These are phyloP conservation scores for Talaromyces ruber DNA, from an alignment of 495 filamentous ascomycete species.

Conservation along the genomic window DNA sequence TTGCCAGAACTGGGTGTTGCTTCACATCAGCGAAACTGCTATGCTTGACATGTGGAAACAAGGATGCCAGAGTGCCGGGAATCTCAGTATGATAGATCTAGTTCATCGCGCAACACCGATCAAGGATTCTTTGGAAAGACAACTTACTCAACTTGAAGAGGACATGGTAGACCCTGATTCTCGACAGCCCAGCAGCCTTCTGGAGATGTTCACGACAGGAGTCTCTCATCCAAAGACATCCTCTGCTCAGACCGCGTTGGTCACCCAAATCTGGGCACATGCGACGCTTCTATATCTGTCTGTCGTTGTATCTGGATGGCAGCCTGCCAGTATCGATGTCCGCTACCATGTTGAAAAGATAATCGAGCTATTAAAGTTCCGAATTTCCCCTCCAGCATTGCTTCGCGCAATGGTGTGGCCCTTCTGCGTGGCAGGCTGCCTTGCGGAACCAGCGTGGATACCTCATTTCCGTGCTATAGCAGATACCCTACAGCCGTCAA, in stretches of 20 bases:
- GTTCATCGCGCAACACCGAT: constrained; percentile 18
- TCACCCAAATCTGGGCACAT: constrained; percentile 24
- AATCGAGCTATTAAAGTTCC: constrained; percentile 14
- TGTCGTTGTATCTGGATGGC: constrained; percentile 24
- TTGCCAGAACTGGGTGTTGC: constrained; percentile 22
- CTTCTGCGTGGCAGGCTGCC: constrained; percentile 22
- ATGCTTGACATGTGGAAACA: constrained; percentile 28
- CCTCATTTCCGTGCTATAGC: constrained; percentile 14
- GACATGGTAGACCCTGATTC: background rate
- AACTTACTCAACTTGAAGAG: constrained; percentile 8
- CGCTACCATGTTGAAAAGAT: constrained; percentile 19
- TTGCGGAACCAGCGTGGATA: constrained; percentile 16
- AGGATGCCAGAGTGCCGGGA: constrained; percentile 14
- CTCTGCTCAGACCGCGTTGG: constrained; percentile 8
- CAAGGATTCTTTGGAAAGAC: constrained; percentile 13
- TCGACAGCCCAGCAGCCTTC: constrained; percentile 4
- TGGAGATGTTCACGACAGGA: constrained; percentile 3
- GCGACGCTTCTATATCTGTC: constrained; percentile 20
- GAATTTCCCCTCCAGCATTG: constrained; percentile 12
- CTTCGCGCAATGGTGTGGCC: constrained; percentile 24
- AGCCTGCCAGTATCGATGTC: constrained; percentile 19
- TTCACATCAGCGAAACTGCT: constrained; percentile 24
- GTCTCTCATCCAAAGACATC: background rate
- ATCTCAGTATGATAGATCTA: constrained; percentile 24
- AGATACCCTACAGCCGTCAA: constrained; percentile 10